phyloP scores from a whole-genome alignment of 495 filamentous ascomycete species.

The Penicillium cosmopolitanum region DNA sequence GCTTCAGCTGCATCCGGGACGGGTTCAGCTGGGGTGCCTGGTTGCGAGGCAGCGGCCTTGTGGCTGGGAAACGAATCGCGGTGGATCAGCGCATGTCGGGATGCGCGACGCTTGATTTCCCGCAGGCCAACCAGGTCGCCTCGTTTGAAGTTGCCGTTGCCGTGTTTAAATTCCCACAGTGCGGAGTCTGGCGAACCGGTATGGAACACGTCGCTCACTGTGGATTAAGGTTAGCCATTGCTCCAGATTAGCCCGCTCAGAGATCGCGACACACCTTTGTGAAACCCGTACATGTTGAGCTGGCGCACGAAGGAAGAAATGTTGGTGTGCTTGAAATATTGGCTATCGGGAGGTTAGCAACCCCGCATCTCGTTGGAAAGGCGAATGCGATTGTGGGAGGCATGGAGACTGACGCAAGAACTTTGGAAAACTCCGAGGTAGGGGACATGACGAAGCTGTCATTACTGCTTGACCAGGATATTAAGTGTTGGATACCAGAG shows the following conservation, averaged over 20 bases:
- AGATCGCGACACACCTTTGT: slow-evolving; percentile 75
- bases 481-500: slow-evolving; percentile 86
- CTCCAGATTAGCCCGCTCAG: background rate
- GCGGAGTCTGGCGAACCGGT: slow-evolving; percentile 94
- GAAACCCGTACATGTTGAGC: slow-evolving; percentile 99
- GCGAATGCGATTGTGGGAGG: slow-evolving; percentile 1
- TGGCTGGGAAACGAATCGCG: slow-evolving; percentile 87
- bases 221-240: slow-evolving; percentile 3
- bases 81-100: slow-evolving; percentile 91
- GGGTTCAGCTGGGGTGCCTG: slow-evolving; percentile 82
- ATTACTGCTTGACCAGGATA: slow-evolving; percentile 90
- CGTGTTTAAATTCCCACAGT: slow-evolving; percentile 99
- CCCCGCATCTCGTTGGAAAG: slow-evolving; percentile 3
- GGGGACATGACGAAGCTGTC: slow-evolving; percentile 99
- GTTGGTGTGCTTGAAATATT: slow-evolving; percentile 99
- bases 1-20: slow-evolving; percentile 77
- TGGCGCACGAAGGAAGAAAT: slow-evolving; percentile 98
- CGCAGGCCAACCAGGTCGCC: slow-evolving; percentile 89
- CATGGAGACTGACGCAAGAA: slow-evolving; percentile 75
- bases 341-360: slow-evolving; percentile 49
- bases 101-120: slow-evolving; percentile 97
- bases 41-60: slow-evolving; percentile 72
- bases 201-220: slow-evolving; percentile 98
- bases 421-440: slow-evolving; percentile 96
- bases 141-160: slow-evolving; percentile 94